Evolutionary conservation across 495 filamentous ascomycete species (phyloP).

Genomic region (Talaromyces thailandensis): DNA sequence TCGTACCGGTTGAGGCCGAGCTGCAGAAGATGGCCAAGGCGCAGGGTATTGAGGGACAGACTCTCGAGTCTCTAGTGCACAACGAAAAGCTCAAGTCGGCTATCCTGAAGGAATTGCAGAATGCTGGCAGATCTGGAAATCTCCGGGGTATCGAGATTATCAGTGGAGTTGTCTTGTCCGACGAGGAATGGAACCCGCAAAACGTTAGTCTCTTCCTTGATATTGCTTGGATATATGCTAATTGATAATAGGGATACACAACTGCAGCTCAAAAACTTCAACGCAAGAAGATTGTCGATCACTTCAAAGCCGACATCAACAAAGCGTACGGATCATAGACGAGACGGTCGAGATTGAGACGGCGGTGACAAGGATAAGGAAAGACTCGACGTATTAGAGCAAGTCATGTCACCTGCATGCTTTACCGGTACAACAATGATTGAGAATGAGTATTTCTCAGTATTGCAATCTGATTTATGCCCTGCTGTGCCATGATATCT

Average conservation of each 20-base stretch:
- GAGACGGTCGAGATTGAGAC: constrained; percentile 7
- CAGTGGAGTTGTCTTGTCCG: constrained; percentile 81
- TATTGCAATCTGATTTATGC: background rate
- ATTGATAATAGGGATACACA: constrained; percentile 33
- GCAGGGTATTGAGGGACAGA: constrained; percentile 60
- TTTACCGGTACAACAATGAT: background rate
- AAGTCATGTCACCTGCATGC: background rate
- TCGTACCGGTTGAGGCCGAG: constrained; percentile 78
- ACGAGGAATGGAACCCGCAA: constrained; percentile 96
- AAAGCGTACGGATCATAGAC: constrained; percentile 40
- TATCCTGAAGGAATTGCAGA: constrained; percentile 79
- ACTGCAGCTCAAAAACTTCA: constrained; percentile 50
- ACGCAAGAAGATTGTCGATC: constrained; percentile 42
- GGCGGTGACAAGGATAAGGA: background rate
- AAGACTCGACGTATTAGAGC: background rate
- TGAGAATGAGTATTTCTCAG: background rate
- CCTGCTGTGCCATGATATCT: too few relatives aligned
- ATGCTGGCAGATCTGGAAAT: constrained; percentile 63
- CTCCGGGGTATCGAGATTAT: constrained; percentile 85
- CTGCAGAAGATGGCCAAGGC: constrained; percentile 75
- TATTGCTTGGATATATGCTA: background rate
- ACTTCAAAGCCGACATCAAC: constrained; percentile 37
- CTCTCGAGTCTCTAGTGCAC: constrained; percentile 72
- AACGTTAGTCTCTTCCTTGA: constrained; percentile 57
- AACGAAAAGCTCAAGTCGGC: constrained; percentile 67